These are phyloP conservation scores for Solanum appendiculatum DNA, from an alignment of 257 asterid genomes.

Conservation along the genomic window DNA sequence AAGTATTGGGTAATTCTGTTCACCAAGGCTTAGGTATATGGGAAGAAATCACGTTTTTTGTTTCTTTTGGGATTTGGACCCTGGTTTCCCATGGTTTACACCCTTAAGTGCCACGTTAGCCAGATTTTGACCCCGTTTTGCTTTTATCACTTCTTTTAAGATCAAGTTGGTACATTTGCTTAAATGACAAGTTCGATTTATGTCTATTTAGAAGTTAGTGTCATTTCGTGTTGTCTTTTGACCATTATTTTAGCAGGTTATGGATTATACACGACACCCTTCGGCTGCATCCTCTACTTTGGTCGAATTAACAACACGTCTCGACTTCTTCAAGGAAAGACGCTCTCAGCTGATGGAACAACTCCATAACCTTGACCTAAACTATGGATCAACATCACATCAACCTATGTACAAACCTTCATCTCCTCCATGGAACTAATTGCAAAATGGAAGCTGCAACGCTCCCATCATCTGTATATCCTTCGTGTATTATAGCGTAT, in stretches of 20 bases:
- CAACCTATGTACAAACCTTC: conserved; percentile 62
- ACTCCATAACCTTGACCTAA: conserved; percentile 72
- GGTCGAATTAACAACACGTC: conserved; percentile 83
- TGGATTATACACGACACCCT: conserved; percentile 51
- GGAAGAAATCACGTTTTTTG: not conserved
- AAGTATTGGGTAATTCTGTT: not conserved
- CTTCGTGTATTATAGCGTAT: conserved; percentile 8
- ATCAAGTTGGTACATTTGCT: too few species aligned
- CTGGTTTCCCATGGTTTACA: not conserved
- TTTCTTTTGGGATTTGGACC: not conserved
- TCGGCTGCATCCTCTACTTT: conserved; percentile 62
- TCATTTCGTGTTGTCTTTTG: not conserved
- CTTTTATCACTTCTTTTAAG: not conserved
- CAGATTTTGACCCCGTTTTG: not conserved
- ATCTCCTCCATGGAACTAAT: conserved; percentile 81
- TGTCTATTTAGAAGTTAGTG: not conserved
- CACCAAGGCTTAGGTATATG: not conserved
- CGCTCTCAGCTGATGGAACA: conserved; percentile 97
- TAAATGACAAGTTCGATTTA: too few species aligned
- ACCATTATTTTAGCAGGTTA: conserved; percentile 20
- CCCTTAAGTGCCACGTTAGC: not conserved
- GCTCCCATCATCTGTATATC: conserved; percentile 25
- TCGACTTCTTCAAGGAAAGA: conserved; percentile 91
- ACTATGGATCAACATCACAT: conserved; percentile 52
- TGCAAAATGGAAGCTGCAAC: not conserved